Base-by-base conservation (phyloP, 2,329 filamentous ascomycete species). In the Diaporthe longicolla region DNA sequence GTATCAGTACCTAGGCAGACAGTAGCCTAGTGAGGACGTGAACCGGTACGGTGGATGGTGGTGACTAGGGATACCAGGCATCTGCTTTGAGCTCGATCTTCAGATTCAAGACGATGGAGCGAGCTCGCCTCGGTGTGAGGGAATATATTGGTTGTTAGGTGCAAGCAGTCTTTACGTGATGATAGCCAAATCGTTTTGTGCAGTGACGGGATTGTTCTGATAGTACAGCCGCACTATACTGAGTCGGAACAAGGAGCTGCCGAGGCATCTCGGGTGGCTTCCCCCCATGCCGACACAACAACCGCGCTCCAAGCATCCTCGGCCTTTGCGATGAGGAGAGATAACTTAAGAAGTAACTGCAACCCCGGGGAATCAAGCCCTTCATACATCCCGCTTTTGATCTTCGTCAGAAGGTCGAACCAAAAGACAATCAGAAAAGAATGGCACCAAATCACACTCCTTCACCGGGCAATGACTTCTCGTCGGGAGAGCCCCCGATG, bases 401-500 rank as follows among this genome's bases (percentile, higher is more conserved):
- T 13, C 15, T 40, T 40, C 5, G 5, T 52, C 21, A 48, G 4
- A 50, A 26, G 21, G 1, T 13, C 3, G 21, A 24, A 24, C 6
- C 37, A 13, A 4, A 40, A 40, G 37, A 13, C 3, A 40, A 13
- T 40, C 1, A 13, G 11, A 40, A 40, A 40, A 40, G 21, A 19
- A 37, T 66, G 63, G 32, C 63, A 52, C 32, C 45, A 19, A 52
- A 66, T 17, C 76, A 77, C 32, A 59, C 26, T 10, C 40, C 73
- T 9, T 77, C 77, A 29, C 76, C 75, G 17, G 74, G 76, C 15
- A 77, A 76, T 55, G 43, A n/a, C 1, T 76, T 77, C 65, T 73
- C 75, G 1, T 73, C 76, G 9, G 70, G 73, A 40, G 74, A 76
- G 32, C 75, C 75, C 13, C 73, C 75, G 24, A 77, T 78, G 77